These are phyloP conservation scores for Cydonia oblonga DNA, from an alignment of 331 rosid species.

Conservation along the genomic window DNA sequence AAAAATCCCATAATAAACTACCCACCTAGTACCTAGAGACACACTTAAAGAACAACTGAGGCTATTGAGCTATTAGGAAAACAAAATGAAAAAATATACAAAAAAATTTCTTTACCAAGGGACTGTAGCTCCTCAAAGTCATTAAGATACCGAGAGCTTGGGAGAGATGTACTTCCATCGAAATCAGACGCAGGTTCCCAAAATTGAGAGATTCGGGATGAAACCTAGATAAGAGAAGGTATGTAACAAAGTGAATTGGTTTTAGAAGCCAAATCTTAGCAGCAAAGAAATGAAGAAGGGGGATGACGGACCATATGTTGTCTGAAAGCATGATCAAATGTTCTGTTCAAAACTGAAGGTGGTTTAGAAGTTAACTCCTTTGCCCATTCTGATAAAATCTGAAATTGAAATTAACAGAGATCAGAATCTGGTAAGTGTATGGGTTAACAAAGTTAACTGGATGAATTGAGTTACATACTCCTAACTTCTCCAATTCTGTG, in stretches of 20 bases:
- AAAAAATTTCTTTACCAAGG: slow-evolving; percentile 50
- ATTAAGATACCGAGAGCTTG: slow-evolving; percentile 76
- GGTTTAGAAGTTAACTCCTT: slow-evolving; percentile 64
- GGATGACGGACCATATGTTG: slow-evolving; percentile 50
- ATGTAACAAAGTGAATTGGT: neutral
- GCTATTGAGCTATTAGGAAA: neutral
- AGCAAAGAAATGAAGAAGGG: slow-evolving; percentile 8
- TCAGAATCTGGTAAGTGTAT: slow-evolving; percentile 23
- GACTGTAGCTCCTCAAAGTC: slow-evolving; percentile 94
- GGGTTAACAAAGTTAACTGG: slow-evolving; percentile 5
- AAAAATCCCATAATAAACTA: neutral
- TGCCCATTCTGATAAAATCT: slow-evolving; percentile 72
- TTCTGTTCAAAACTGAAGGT: slow-evolving; percentile 44
- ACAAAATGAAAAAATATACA: slow-evolving; percentile 2
- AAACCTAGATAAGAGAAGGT: slow-evolving; percentile 37
- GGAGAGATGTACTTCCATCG: slow-evolving; percentile 46
- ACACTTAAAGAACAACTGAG: neutral
- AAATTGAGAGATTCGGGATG: slow-evolving; percentile 55
- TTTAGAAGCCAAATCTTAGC: slow-evolving; percentile 2
- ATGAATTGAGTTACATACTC: slow-evolving; percentile 38
- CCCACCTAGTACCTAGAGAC: neutral
- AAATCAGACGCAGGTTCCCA: slow-evolving; percentile 61
- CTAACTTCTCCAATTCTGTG: slow-evolving; percentile 55
- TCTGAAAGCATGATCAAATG: slow-evolving; percentile 48
- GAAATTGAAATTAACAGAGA: slow-evolving; percentile 23